Base-by-base conservation (phyloP, 2,329 filamentous ascomycete genomes). In the Fusarium bactridioides region DNA sequence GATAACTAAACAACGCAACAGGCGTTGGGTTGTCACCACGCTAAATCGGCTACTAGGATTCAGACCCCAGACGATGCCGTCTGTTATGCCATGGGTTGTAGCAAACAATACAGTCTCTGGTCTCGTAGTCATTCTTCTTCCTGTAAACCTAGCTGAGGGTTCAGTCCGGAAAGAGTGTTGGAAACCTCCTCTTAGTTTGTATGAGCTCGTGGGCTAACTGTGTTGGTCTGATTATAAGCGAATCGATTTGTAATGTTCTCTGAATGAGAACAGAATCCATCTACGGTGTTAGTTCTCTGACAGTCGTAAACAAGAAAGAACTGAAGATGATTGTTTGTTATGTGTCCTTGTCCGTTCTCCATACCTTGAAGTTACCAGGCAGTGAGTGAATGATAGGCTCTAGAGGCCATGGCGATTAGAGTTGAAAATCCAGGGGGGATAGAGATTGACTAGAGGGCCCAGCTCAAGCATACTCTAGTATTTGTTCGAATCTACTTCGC, bases 1-100 rank as follows among this genome's bases (percentile, higher is more conserved):
- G 74, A 78, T 76, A 72, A 63, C 64, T 68, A 63, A 69, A 72
- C 68, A 67, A 77, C 61, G 72, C 74, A 69, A 63, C 76, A 76
- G 65, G 70, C 63, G 61, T 69, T 45, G 47, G 54, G 62, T 50
- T 67, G 63, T 77, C 74, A 77, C 73, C 59, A 67, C 71, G 66
- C 76, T 77, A 77, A 67, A 65, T 59, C 63, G 61, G 53, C 41
- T 66, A 25, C 59, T 67, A 63, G 70, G 75, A 67, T 61, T 45
- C 64, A 33, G 56, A 70, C 56, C 59, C 68, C 50, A 44, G 62
- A 40, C 53, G 53, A 62, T 19, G 56, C 60, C 64, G 40, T 58
- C 53, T 59, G 45, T 54, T 44, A 57, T 31, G 53, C n/a, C 61
- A 57, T 64, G 51, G 58, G 61, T 67, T 63, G 41, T 48, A 65